These are phyloP conservation scores for Mollisiaceae sp. DNA, from an alignment of 2,329 filamentous ascomycete species.

Conservation along the genomic window DNA sequence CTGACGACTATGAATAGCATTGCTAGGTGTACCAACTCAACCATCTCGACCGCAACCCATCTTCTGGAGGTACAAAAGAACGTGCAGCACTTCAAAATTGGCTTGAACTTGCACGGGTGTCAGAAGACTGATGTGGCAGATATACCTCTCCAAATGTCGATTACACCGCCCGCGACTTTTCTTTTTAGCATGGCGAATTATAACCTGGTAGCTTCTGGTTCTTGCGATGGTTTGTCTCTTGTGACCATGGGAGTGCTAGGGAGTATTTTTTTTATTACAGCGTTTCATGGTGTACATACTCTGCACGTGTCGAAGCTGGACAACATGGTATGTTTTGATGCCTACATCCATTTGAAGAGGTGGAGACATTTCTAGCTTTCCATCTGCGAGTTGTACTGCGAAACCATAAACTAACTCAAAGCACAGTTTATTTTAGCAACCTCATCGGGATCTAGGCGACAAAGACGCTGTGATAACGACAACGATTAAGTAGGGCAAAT, in stretches of 20 bases:
- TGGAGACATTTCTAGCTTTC: background rate
- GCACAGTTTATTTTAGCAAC: background rate
- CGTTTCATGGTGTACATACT: background rate
- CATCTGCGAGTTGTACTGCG: background rate
- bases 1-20: too few species aligned
- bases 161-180: too few species aligned
- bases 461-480: background rate
- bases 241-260: background rate
- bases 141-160: too few species aligned
- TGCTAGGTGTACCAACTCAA: too few species aligned
- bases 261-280: too few species aligned
- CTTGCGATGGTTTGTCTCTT: background rate
- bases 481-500: background rate
- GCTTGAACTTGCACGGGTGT: too few species aligned
- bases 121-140: too few species aligned
- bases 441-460: background rate
- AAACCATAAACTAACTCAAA: background rate
- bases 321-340: background rate
- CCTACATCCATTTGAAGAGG: background rate
- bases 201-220: background rate
- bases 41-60: too few species aligned
- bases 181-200: background rate
- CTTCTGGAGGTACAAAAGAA: too few species aligned
- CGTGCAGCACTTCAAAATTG: too few species aligned
- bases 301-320: background rate